Evolutionary conservation across 768 basidiomycete genomes (phyloP).

Genomic region (Terana coerulea): DNA sequence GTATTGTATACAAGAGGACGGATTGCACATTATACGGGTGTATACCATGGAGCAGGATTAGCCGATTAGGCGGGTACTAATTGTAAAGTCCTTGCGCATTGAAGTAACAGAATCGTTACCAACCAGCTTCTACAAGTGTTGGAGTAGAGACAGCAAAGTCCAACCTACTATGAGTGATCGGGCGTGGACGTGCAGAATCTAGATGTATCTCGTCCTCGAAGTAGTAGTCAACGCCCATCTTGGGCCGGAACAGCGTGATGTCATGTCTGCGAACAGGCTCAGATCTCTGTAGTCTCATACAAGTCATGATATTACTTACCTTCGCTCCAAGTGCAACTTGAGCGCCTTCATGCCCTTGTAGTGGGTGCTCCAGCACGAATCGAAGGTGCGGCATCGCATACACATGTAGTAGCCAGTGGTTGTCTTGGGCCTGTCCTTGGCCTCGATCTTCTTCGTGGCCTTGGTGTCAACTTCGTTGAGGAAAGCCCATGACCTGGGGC

Average conservation of each 20-base stretch:
- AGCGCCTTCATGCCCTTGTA: slow-evolving; percentile 2
- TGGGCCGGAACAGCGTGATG: neutral
- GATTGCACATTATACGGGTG: too few species aligned
- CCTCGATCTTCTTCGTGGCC: neutral
- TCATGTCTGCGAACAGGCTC: neutral
- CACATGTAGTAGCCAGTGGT: neutral
- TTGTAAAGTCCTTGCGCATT: too few species aligned
- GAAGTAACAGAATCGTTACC: too few species aligned
- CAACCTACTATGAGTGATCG: too few species aligned
- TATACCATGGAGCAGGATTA: too few species aligned
- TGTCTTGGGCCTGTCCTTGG: neutral
- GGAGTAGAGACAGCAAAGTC: too few species aligned
- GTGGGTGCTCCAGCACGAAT: neutral
- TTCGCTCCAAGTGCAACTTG: neutral
- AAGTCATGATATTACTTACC: neutral
- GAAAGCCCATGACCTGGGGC: neutral
- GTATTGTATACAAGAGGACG: too few species aligned
- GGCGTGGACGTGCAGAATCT: too few species aligned
- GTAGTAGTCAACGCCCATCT: neutral
- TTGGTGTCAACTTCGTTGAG: neutral
- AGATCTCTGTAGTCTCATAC: neutral
- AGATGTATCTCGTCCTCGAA: too few species aligned
- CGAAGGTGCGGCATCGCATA: neutral
- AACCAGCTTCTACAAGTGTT: too few species aligned
- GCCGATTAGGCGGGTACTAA: too few species aligned